Evolutionary conservation across 169 alveolate species (phyloP).

Genomic region (Plasmodium inui): DNA sequence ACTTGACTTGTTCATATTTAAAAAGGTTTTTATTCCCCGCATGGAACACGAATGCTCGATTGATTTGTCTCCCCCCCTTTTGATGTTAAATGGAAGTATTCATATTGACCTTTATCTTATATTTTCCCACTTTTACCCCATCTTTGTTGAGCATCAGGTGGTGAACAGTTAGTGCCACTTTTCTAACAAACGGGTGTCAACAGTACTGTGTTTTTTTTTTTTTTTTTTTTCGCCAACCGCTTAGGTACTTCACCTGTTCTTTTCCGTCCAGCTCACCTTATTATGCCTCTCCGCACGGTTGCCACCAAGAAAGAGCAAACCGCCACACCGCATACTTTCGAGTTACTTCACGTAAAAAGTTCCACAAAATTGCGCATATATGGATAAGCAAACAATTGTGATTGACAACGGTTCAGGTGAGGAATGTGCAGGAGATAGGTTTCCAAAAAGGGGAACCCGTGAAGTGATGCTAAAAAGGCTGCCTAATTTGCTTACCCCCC

Average conservation of each 20-base stretch:
- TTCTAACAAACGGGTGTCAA: neutral
- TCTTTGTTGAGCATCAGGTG: neutral
- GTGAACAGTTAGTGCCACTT: neutral
- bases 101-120: neutral
- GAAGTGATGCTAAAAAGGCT: neutral
- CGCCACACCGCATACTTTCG: neutral
- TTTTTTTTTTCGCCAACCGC: neutral
- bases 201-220: slow-evolving; percentile 1
- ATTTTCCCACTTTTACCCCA: neutral
- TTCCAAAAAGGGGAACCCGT: neutral
- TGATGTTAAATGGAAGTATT: neutral
- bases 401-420: slow-evolving; percentile 73
- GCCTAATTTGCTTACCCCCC: neutral
- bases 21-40: neutral
- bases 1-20: neutral
- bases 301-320: neutral
- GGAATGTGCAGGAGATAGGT: neutral
- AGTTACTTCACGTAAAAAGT: neutral
- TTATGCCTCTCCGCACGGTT: neutral
- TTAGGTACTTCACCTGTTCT: neutral
- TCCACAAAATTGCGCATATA: slow-evolving; percentile 8
- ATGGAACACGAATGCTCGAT: neutral
- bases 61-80: neutral
- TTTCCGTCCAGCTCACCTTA: neutral
- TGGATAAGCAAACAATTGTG: slow-evolving; percentile 59